A percentile compares a stretch with the other conserved stretches of the same genome.
Evolutionary conservation across 106 monocot genomes (phyloP).

Genomic region (Acorus gramineus): DNA sequence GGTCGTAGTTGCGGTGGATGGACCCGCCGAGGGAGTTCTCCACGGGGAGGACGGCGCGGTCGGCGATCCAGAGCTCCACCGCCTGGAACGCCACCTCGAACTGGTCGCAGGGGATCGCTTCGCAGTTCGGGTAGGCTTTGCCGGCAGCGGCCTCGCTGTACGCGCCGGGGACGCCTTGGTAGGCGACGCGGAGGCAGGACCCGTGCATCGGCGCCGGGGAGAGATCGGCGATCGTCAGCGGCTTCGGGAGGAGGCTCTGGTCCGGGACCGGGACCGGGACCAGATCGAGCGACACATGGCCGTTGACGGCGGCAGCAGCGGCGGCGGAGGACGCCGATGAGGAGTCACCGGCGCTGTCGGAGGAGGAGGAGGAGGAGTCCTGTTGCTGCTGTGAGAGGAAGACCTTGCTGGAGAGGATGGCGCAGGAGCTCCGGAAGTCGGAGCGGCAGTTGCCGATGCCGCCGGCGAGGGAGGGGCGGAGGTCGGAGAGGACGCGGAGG

Average conservation of each 20-base stretch:
- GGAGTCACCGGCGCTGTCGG: background rate
- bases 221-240: constrained; percentile 33
- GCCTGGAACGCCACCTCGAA: constrained; percentile 27
- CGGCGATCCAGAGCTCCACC: constrained; percentile 52
- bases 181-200: constrained; percentile 25
- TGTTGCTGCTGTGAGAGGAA: background rate
- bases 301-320: constrained; percentile 13
- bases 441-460: constrained; percentile 15
- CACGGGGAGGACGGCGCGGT: constrained; percentile 54
- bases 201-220: constrained; percentile 50
- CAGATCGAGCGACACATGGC: background rate
- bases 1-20: constrained; percentile 58
- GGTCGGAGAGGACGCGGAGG: constrained; percentile 10
- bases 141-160: constrained; percentile 44
- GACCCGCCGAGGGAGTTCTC: constrained; percentile 62
- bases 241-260: constrained; percentile 26
- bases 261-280: constrained; percentile 15
- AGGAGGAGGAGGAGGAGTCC: background rate
- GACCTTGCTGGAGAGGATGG: constrained; percentile 27
- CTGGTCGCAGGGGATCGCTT: constrained; percentile 38
- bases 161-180: constrained; percentile 27
- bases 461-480: constrained; percentile 6
- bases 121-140: constrained; percentile 41
- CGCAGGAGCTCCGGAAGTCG: constrained; percentile 41
- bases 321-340: background rate